phyloP scores from a whole-genome alignment of 805 yeast species.

The Zygoascus bituminiphila region DNA sequence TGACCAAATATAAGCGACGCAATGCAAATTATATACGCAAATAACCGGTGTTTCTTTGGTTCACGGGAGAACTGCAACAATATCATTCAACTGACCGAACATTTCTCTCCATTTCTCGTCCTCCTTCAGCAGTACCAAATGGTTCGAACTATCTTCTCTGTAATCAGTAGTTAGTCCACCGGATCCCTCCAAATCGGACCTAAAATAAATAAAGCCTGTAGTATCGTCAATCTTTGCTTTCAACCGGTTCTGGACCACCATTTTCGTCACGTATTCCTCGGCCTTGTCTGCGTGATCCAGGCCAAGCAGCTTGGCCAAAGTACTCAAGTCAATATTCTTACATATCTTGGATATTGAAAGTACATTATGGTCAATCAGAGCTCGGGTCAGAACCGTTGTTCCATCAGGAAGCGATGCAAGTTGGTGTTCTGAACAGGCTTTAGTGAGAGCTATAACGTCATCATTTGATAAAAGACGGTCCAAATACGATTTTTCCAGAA shows the following conservation, averaged over 20 bases:
- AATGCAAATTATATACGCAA: no score
- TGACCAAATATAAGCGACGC: no score
- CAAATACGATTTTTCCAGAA: slow-evolving; percentile 23
- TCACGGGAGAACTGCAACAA: not conserved
- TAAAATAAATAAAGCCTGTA: slow-evolving; percentile 17
- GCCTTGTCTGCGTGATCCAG: slow-evolving; percentile 18
- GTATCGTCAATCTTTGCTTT: slow-evolving; percentile 27
- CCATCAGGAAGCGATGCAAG: slow-evolving; percentile 18
- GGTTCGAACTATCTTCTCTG: not conserved
- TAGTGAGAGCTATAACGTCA: slow-evolving; percentile 19
- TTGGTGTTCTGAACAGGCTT: slow-evolving; percentile 17
- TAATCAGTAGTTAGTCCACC: not conserved
- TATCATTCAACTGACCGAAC: not conserved
- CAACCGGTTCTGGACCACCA: slow-evolving; percentile 25
- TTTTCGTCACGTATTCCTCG: slow-evolving; percentile 25
- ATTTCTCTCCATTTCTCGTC: not conserved
- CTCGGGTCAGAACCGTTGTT: slow-evolving; percentile 23
- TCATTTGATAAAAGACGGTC: slow-evolving; percentile 21
- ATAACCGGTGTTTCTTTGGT: no score
- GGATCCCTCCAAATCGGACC: not conserved
- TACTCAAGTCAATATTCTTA: slow-evolving; percentile 21
- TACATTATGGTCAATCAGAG: slow-evolving; percentile 29
- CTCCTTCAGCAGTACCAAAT: not conserved
- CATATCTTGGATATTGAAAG: slow-evolving; percentile 27
- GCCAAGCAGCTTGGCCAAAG: slow-evolving; percentile 22